Evolutionary conservation across 2,329 filamentous ascomycete species (phyloP).

Genomic region (Venturia effusa): DNA sequence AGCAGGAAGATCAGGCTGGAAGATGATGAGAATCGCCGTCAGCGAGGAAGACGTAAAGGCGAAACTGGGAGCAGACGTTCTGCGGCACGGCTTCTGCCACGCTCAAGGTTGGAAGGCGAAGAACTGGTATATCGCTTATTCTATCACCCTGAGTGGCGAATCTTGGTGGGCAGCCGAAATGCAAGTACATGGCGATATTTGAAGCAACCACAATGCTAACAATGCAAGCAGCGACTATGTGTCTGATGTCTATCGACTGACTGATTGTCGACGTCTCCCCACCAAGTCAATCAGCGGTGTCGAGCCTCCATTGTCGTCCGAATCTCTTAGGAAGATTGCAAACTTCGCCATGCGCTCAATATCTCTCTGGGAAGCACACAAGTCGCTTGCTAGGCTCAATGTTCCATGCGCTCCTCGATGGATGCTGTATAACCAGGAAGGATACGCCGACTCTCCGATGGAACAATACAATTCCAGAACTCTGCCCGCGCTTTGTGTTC

Average conservation of each 20-base stretch:
- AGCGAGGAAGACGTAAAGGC: not conserved
- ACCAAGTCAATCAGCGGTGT: not conserved
- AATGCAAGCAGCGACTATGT: not conserved
- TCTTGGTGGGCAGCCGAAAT: slow-evolving; percentile 28
- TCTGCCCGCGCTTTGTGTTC: not conserved
- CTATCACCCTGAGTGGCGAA: slow-evolving; percentile 24
- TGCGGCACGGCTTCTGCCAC: slow-evolving; percentile 3
- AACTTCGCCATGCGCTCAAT: slow-evolving; percentile 10
- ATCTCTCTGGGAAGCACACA: slow-evolving; percentile 15
- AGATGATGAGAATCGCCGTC: not conserved
- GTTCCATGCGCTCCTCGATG: not conserved
- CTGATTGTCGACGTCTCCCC: not conserved
- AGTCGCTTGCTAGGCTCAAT: not conserved
- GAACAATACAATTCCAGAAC: slow-evolving; percentile 1
- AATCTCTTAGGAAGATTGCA: not conserved
- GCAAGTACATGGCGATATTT: not conserved
- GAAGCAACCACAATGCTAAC: not conserved
- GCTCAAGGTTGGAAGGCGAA: not conserved
- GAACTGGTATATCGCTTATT: slow-evolving; percentile 10
- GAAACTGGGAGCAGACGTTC: not conserved
- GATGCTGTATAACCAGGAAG: not conserved
- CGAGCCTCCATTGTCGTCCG: not conserved
- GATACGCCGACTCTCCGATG: not conserved
- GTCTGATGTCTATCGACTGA: not conserved
- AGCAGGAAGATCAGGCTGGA: slow-evolving; percentile 7